Evolutionary conservation across 495 filamentous ascomycete species (phyloP), one percentile per base, ranked within the genome.

Genomic region (Emericellopsis terricola): DNA sequence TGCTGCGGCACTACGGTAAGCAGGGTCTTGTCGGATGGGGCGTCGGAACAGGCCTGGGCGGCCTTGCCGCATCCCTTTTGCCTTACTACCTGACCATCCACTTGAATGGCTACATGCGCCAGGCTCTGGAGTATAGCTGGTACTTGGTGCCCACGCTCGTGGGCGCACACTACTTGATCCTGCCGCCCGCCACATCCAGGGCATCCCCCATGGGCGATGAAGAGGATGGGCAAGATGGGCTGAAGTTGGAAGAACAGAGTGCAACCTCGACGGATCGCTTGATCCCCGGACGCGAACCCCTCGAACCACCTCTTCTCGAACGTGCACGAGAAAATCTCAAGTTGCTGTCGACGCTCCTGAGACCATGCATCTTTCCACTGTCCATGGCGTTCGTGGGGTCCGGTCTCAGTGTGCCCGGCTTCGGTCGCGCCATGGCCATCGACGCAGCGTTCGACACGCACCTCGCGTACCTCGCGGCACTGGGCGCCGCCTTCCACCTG

Each of bases 11-110:
- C 1, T 35, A 35, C 6, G 33, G 33, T 23, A 35, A 35, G 33
- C 9, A 13, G 4, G 33, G 19, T 11, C 15, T 35, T n/a, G 33
- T 23, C 10, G 33, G 33, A 23, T 35, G 33, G 33, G 33, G 33
- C 21, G 13, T 23, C 0, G 33, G 33, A 4, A 35, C 23, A 2
- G 33, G 16, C 2, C n/a, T 15, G 5, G 33, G 20, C 6, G 23
- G 33, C 19, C 20, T 13, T 6, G 0, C 27, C 13, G 15, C 20
- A 10, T 19, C 21, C 3, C 7, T 35, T 3, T 23, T 35, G 13
- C 33, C 33, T 7, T 15, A 13, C 8, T 0, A 26, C 2, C 15
- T 35, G 23, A 35, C 21, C 20, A 9, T 35, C 16, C 15, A 35
- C 2, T 26, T 27, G 13, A 15, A 15, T n/a, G 4, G 21, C 4